phyloP scores from a whole-genome alignment of 176 grass and related monocot genomes.

The Aegilops longissima region DNA sequence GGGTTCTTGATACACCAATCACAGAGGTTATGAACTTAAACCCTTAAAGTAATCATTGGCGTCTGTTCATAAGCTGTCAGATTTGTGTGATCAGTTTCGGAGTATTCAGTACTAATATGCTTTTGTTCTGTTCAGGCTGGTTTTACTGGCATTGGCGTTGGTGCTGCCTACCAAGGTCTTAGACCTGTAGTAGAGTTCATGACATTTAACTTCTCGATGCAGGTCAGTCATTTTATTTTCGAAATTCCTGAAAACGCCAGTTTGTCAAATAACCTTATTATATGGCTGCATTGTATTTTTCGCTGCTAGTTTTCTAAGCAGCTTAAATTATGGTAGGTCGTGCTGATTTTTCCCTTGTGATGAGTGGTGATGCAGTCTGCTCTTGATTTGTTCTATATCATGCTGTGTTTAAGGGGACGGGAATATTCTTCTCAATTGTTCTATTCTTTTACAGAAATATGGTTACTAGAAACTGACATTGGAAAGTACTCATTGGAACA shows the following conservation, averaged over 20 bases:
- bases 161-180: conserved; percentile 93
- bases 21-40: conserved; percentile 61
- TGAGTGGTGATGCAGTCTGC: background rate
- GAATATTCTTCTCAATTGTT: background rate
- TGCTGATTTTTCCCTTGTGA: background rate
- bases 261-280: background rate
- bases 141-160: conserved; percentile 97
- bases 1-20: conserved; percentile 98
- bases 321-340: background rate
- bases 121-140: conserved; percentile 66
- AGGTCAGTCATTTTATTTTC: conserved; percentile 42
- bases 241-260: background rate
- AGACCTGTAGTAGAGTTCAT: conserved; percentile 92
- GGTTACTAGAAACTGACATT: background rate
- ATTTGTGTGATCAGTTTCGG: background rate
- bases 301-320: background rate
- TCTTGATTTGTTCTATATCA: background rate
- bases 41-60: background rate
- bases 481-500: background rate
- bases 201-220: conserved; percentile 99
- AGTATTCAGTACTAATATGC: background rate
- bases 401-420: background rate
- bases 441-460: background rate
- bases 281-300: background rate
- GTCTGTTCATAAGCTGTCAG: background rate